Evolutionary conservation across 495 filamentous ascomycete species (phyloP).

Genomic region (Xylaria palmicola): DNA sequence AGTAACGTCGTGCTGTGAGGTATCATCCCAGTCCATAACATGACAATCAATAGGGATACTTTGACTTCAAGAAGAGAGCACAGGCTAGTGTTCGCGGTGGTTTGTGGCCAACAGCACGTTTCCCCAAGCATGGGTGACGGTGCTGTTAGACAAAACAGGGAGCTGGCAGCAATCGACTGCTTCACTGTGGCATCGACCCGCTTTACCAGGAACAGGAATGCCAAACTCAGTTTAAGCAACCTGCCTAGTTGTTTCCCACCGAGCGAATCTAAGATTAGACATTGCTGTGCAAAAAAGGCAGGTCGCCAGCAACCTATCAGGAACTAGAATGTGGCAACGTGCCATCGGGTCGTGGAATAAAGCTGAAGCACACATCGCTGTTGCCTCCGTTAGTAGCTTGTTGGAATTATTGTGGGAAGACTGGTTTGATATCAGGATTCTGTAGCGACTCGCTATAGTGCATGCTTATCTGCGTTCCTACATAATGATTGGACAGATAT

Average conservation of each 20-base stretch:
- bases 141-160: neutral
- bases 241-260: conserved; percentile 10
- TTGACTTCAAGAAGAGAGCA: neutral
- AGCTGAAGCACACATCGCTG: neutral
- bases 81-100: neutral
- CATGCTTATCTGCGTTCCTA: neutral
- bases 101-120: neutral
- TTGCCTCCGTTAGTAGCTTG: neutral
- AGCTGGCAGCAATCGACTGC: neutral
- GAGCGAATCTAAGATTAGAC: conserved; percentile 12
- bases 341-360: neutral
- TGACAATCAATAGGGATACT: neutral
- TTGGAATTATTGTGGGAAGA: neutral
- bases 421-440: neutral
- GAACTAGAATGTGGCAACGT: neutral
- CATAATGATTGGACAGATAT: neutral
- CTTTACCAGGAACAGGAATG: conserved; percentile 14
- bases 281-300: conserved; percentile 10
- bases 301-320: conserved; percentile 1
- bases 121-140: neutral
- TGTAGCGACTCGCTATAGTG: neutral
- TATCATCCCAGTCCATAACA: conserved; percentile 5
- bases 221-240: conserved; percentile 7
- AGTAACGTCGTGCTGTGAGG: conserved; percentile 16
- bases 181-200: conserved; percentile 9